These are phyloP conservation scores for Cladosporium colombiae DNA, from an alignment of 2,329 filamentous ascomycete species.

Conservation along the genomic window DNA sequence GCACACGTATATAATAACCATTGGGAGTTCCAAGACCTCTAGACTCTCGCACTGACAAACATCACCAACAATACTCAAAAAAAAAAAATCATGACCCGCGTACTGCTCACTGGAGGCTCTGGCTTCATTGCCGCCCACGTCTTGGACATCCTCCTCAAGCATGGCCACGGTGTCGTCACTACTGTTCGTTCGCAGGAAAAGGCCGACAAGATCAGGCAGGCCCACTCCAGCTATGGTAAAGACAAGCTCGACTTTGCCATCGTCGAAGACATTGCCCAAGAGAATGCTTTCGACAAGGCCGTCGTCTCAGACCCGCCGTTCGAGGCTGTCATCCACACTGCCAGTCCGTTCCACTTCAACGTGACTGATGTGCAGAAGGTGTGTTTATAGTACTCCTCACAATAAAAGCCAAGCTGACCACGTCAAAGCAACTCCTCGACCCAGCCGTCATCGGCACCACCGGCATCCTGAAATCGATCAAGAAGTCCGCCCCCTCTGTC, in stretches of 20 bases:
- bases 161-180: conserved; percentile 61
- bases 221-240: conserved; percentile 53
- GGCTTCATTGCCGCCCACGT: conserved; percentile 68
- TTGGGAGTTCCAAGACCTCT: background rate
- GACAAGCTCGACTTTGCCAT: conserved; percentile 64
- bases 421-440: conserved; percentile 52
- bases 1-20: background rate
- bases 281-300: conserved; percentile 66
- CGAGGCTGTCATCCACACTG: conserved; percentile 73
- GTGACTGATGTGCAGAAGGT: conserved; percentile 69
- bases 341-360: conserved; percentile 72
- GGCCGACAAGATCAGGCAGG: conserved; percentile 60
- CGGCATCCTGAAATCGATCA: conserved; percentile 62
- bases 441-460: conserved; percentile 65
- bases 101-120: conserved; percentile 52
- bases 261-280: conserved; percentile 70
- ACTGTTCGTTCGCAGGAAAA: conserved; percentile 64
- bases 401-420: background rate
- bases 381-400: background rate
- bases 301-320: conserved; percentile 65
- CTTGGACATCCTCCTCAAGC: conserved; percentile 59
- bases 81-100: conserved; percentile 30
- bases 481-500: conserved; percentile 63
- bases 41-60: background rate
- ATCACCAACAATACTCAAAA: background rate